These are phyloP conservation scores for Aureobasidium leucospermi DNA, from an alignment of 2,329 filamentous ascomycete species.

Conservation along the genomic window DNA sequence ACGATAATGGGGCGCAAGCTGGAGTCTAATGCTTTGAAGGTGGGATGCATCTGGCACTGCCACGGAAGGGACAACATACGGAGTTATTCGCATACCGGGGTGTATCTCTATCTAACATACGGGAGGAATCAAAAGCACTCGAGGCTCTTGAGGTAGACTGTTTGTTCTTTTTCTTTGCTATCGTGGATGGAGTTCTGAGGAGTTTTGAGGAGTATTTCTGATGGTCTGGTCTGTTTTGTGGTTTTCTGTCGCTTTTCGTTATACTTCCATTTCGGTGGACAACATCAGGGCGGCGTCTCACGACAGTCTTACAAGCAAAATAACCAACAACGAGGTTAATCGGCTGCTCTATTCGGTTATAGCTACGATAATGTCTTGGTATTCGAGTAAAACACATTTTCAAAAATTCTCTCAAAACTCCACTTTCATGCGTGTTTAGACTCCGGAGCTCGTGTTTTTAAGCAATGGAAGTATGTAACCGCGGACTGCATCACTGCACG, in stretches of 20 bases:
- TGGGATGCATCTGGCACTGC: not conserved
- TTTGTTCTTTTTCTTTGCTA: not conserved
- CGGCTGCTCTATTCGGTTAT: not conserved
- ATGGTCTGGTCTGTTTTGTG: not conserved
- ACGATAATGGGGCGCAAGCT: not conserved
- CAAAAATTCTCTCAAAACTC: not conserved
- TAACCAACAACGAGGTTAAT: not conserved
- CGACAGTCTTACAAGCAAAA: conserved; percentile 1
- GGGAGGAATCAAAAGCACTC: conserved; percentile 2
- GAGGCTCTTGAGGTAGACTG: conserved; percentile 1
- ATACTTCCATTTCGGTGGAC: not conserved
- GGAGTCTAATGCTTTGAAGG: conserved; percentile 1
- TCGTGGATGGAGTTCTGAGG: not conserved
- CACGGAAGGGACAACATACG: not conserved
- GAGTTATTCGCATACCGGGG: conserved; percentile 6
- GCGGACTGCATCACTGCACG: not conserved
- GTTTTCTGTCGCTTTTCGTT: not conserved
- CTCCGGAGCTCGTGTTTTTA: not conserved
- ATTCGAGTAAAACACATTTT: not conserved
- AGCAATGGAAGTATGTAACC: too few species aligned
- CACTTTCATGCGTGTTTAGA: not conserved
- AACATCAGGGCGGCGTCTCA: conserved; percentile 9
- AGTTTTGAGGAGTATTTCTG: not conserved
- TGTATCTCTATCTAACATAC: conserved; percentile 12
- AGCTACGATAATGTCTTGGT: conserved; percentile 2